Conservation (phyloP, 2,329 filamentous ascomycete genomes). For the Penicillium sp. region DNA sequence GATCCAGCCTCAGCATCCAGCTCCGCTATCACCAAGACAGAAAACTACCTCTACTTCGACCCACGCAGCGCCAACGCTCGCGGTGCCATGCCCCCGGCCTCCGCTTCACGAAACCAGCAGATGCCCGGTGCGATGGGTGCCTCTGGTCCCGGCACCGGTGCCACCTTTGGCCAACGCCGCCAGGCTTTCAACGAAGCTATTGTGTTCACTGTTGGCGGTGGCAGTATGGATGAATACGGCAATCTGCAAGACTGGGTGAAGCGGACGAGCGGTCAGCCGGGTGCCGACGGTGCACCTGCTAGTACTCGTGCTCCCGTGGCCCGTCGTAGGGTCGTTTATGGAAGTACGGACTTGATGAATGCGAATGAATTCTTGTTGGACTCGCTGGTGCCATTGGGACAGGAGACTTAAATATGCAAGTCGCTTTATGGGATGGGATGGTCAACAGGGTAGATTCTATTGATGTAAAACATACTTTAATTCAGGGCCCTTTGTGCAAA, state of each 20-base stretch:
- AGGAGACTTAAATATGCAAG: slow-evolving; percentile 47
- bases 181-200: slow-evolving; percentile 89
- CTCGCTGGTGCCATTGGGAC: slow-evolving; percentile 58
- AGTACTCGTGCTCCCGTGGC: slow-evolving; percentile 29
- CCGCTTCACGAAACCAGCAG: slow-evolving; percentile 48
- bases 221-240: slow-evolving; percentile 98
- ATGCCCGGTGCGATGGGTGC: slow-evolving; percentile 47
- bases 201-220: slow-evolving; percentile 93
- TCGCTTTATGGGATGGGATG: background rate
- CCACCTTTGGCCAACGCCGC: slow-evolving; percentile 85
- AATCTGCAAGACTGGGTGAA: slow-evolving; percentile 96
- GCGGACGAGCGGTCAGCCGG: slow-evolving; percentile 63
- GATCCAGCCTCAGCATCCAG: slow-evolving; percentile 87
- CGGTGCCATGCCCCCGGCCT: slow-evolving; percentile 83
- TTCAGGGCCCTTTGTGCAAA: slow-evolving; percentile 6
- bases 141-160: slow-evolving; percentile 66
- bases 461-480: slow-evolving; percentile 25
- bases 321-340: slow-evolving; percentile 85
- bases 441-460: slow-evolving; percentile 5
- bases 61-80: slow-evolving; percentile 89
- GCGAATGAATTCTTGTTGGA: slow-evolving; percentile 62
- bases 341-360: slow-evolving; percentile 76
- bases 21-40: slow-evolving; percentile 92
- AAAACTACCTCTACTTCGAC: slow-evolving; percentile 96
- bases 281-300: slow-evolving; percentile 48